These are phyloP conservation scores for Stachybotrys chlorohalonatus DNA, from an alignment of 2,329 filamentous ascomycete species.

Conservation along the genomic window DNA sequence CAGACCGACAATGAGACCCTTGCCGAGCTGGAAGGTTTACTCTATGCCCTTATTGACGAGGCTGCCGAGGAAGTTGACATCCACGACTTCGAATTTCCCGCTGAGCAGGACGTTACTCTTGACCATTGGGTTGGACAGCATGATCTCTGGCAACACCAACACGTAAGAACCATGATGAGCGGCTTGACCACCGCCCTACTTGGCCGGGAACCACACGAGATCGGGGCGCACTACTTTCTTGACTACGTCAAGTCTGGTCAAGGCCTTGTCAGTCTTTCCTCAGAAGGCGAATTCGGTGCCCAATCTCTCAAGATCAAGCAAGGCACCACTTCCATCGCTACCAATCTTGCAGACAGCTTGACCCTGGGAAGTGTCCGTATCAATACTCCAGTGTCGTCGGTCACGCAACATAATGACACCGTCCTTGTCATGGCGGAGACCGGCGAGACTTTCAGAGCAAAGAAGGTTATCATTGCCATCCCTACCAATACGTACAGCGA, in stretches of 20 bases:
- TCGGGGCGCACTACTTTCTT: slow-evolving; percentile 6
- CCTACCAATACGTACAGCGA: slow-evolving; percentile 12
- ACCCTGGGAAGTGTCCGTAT: slow-evolving; percentile 6
- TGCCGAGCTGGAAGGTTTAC: not conserved
- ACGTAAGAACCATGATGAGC: not conserved
- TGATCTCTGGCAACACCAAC: not conserved
- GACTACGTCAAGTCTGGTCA: slow-evolving; percentile 9
- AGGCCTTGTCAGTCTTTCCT: slow-evolving; percentile 2
- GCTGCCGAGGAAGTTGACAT: not conserved
- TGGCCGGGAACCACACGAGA: slow-evolving; percentile 5
- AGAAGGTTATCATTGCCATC: slow-evolving; percentile 15
- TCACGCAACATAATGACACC: slow-evolving; percentile 6
- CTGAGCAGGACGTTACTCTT: not conserved
- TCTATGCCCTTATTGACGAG: not conserved
- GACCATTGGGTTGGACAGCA: not conserved
- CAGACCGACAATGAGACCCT: not conserved
- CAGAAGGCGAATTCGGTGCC: slow-evolving; percentile 4
- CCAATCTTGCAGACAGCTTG: slow-evolving; percentile 7
- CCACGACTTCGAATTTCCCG: not conserved
- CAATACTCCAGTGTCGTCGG: slow-evolving; percentile 7
- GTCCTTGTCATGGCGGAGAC: slow-evolving; percentile 8
- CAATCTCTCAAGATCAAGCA: slow-evolving; percentile 6
- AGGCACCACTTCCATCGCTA: slow-evolving; percentile 1
- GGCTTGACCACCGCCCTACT: slow-evolving; percentile 1
- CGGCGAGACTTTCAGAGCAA: slow-evolving; percentile 5